Evolutionary conservation across 768 basidiomycete genomes (phyloP).

Genomic region (Rhodotorula taiwanensis): DNA sequence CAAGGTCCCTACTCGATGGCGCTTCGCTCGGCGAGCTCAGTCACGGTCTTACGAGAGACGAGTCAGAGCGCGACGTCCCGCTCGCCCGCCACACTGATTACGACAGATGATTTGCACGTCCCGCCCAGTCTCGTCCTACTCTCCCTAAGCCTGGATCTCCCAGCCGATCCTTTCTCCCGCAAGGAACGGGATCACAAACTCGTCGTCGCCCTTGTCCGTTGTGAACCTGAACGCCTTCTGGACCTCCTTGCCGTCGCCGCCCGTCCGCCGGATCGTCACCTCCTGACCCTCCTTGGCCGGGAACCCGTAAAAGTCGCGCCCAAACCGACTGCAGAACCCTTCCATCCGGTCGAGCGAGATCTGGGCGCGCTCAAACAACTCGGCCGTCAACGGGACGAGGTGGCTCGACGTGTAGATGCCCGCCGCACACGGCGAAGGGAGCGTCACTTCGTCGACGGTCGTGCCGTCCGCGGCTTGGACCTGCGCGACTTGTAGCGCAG

Average conservation of each 20-base stretch:
- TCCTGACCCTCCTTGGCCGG: constrained; percentile 37
- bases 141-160: constrained; percentile 44
- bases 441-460: constrained; percentile 57
- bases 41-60: too few species aligned
- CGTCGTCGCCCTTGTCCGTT: constrained; percentile 46
- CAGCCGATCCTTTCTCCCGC: constrained; percentile 72
- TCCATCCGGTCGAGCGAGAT: constrained; percentile 74
- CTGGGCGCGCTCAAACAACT: constrained; percentile 81
- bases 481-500: constrained; percentile 29
- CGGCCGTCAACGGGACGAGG: constrained; percentile 79
- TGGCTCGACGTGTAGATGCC: constrained; percentile 93
- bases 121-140: not conserved
- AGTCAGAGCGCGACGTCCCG: too few species aligned
- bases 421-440: constrained; percentile 73
- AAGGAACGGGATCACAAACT: constrained; percentile 75
- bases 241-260: constrained; percentile 40
- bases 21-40: too few species aligned
- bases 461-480: constrained; percentile 7
- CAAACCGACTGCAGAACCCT: constrained; percentile 69
- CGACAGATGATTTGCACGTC: not conserved
- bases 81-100: too few species aligned
- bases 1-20: too few species aligned
- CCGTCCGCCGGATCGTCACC: constrained; percentile 39
- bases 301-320: constrained; percentile 67
- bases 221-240: constrained; percentile 33